Evolutionary conservation across 192 early-diverging fungal species (phyloP).

Genomic region (Gonapodya prolifera): DNA sequence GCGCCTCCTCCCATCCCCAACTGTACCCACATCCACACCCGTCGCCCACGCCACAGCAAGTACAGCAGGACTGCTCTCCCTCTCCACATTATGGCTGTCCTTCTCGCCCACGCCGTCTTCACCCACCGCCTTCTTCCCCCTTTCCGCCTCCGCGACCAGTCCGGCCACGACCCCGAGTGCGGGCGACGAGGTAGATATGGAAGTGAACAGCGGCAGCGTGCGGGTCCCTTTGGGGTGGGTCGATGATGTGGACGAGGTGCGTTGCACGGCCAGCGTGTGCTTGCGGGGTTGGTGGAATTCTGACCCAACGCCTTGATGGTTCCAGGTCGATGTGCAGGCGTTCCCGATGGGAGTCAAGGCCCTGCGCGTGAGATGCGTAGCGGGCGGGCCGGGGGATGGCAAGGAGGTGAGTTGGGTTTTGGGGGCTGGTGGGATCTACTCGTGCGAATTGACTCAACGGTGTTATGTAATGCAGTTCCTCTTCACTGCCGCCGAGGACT

Average conservation of each 20-base stretch:
- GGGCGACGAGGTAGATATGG: background rate
- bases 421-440: background rate
- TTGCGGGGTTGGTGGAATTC: background rate
- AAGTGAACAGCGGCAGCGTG: background rate
- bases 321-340: background rate
- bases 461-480: too few species aligned
- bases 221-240: background rate
- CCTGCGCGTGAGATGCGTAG: background rate
- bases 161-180: background rate
- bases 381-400: background rate
- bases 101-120: too few species aligned
- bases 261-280: background rate
- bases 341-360: background rate
- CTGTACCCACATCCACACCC: background rate
- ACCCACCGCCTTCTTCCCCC: background rate
- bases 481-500: too few species aligned
- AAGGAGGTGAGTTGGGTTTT: background rate
- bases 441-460: too few species aligned
- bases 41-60: background rate
- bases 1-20: too few species aligned
- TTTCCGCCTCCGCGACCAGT: background rate
- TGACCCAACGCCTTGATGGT: background rate
- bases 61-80: background rate
- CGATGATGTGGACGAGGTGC: background rate
- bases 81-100: background rate